Evolutionary conservation across 1,139 yeast species (phyloP).

Genomic region (Kodamaea sp.): DNA sequence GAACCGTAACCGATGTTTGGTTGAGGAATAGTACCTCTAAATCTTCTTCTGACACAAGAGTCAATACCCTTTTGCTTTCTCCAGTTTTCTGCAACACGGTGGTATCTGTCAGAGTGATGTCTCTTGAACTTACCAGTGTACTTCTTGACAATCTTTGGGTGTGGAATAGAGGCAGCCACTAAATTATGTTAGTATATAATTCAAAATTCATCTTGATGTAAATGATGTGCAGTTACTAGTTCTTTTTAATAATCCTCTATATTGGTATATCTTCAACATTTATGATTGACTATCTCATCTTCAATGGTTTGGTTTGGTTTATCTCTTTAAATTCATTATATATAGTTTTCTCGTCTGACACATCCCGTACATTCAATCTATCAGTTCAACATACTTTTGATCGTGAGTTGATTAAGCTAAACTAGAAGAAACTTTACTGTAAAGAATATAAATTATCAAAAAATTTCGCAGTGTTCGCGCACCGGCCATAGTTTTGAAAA

Average conservation of each 20-base stretch:
- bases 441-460: constrained; percentile 8
- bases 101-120: constrained; percentile 99
- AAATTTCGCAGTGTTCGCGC: constrained; percentile 10
- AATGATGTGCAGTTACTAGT: background rate
- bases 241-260: background rate
- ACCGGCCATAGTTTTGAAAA: constrained; percentile 3
- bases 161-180: constrained; percentile 97
- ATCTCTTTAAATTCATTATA: no score
- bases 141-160: constrained; percentile 99
- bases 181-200: constrained; percentile 15
- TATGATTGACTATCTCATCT: background rate
- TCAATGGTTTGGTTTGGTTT: background rate
- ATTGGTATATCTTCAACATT: background rate
- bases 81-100: constrained; percentile 98
- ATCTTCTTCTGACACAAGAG: constrained; percentile 99
- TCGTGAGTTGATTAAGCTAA: constrained; percentile 12
- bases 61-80: constrained; percentile 99
- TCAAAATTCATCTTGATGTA: background rate
- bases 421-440: constrained; percentile 9
- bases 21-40: constrained; percentile 98
- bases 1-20: constrained; percentile 99
- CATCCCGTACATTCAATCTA: background rate
- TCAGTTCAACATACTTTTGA: constrained; percentile 17
- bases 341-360: no score
- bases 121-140: constrained; percentile 99